phyloP scores from a whole-genome alignment of 306 rosid genomes.

The Glycine latifolia region DNA sequence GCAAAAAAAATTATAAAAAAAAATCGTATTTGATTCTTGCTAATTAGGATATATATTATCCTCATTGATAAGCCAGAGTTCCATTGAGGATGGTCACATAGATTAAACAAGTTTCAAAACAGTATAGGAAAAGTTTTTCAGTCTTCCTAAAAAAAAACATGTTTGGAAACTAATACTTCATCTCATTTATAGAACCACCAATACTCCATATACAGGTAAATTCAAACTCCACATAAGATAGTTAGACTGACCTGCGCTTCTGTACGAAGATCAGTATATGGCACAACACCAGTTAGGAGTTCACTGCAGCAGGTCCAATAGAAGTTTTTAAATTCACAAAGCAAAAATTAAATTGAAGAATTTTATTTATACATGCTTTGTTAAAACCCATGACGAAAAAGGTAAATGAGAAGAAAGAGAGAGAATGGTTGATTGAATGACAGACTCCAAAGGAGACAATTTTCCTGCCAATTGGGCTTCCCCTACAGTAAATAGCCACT shows the following conservation, averaged over 20 bases:
- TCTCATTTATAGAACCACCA: conserved; percentile 12
- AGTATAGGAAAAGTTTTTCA: conserved; percentile 9
- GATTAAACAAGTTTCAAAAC: conserved; percentile 14
- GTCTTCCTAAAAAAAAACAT: not conserved
- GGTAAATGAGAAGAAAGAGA: not conserved
- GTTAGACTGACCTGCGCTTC: conserved; percentile 79
- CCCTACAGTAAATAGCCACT: not conserved
- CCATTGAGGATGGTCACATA: conserved; percentile 23
- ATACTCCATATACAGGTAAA: conserved; percentile 22
- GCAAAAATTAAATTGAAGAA: not conserved
- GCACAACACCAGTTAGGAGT: conserved; percentile 95
- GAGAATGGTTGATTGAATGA: conserved; percentile 7
- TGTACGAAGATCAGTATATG: conserved; percentile 94
- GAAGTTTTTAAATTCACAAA: conserved; percentile 9
- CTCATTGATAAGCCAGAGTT: conserved; percentile 7
- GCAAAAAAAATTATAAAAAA: not conserved
- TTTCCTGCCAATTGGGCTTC: not conserved
- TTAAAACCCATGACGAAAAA: not conserved
- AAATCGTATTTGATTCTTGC: conserved; percentile 14
- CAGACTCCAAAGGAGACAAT: not conserved
- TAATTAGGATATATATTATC: not conserved
- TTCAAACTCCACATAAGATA: conserved; percentile 24
- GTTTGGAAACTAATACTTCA: not conserved
- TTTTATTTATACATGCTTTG: not conserved
- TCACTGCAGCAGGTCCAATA: conserved; percentile 70